Evolutionary conservation across 2,329 filamentous ascomycete genomes (phyloP), one percentile per base, ranked within the genome.

Genomic region (Dactylonectria estremocensis): DNA sequence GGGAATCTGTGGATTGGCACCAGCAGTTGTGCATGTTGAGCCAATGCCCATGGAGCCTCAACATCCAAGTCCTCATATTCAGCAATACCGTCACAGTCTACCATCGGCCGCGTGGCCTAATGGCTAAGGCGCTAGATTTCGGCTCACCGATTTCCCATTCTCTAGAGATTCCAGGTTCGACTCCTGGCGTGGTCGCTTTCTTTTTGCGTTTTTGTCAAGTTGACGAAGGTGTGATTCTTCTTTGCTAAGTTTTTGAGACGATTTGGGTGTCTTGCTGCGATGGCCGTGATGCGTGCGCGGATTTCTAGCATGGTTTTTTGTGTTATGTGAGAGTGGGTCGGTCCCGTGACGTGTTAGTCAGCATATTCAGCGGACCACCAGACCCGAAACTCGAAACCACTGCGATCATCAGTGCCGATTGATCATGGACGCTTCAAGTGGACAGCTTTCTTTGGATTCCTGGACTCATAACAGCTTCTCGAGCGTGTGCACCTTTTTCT

Each of bases 121-220:
- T 74, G 69, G 65, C 65, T 72, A 69, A 73, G 71, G 71, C 69
- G 69, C 70, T 72, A 72, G 66, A 71, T 72, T 72, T 74, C 68
- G 69, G 68, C 66, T 20, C 50, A 55, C 45, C 48, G 40, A 43
- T n/a, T 43, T 54, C 48, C 33, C 59, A 65, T 35, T 65, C 71
- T 73, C 71, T 72, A 71, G 68, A 73, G 69, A 73, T 73, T 73
- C 71, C 71, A 73, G 72, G 69, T 72, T 73, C 69, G 72, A 74
- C 62, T 72, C 72, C 71, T 74, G 71, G 71, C 72, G 69, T 72
- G 72, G 71, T 73, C 70, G 70, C 40, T 33, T 64, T 18, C 16
- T 43, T 43, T 43, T 40, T 43, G 13, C 5, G 5, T 16, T 3
- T 16, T 43, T n/a, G n/a, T 13, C 16, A 3, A 37, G 3, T 10